phyloP scores from a whole-genome alignment of 2,329 filamentous ascomycete species.

The Amphichorda felina region DNA sequence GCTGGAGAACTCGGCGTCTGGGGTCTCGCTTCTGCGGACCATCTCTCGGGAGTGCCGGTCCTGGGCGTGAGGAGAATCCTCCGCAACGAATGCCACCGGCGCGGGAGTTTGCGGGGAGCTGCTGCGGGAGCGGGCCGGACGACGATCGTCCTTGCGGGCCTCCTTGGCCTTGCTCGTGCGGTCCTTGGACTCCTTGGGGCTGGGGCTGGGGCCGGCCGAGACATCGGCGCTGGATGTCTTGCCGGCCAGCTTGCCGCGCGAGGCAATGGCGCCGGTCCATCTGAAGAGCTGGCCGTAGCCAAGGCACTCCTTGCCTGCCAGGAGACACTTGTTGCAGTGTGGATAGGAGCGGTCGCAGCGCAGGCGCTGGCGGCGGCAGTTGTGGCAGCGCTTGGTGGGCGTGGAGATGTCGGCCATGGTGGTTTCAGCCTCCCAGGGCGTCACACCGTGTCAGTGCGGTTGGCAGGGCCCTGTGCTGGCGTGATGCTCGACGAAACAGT shows the following conservation, averaged over 20 bases:
- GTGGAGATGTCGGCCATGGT: constrained; percentile 2
- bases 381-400: constrained; percentile 32
- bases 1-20: background rate
- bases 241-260: constrained; percentile 27
- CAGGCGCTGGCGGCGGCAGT: constrained; percentile 39
- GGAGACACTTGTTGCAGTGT: constrained; percentile 37
- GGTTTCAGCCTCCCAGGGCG: too few species aligned
- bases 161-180: too few species aligned
- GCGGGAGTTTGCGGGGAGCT: background rate
- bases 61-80: background rate
- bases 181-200: too few species aligned
- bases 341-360: constrained; percentile 40
- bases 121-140: too few species aligned
- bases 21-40: constrained; percentile 2
- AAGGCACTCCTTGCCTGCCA: constrained; percentile 35
- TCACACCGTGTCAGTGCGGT: too few species aligned
- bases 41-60: constrained; percentile 9
- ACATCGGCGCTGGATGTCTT: constrained; percentile 21
- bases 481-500: too few species aligned
- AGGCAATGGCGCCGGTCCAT: constrained; percentile 36
- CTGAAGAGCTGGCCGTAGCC: constrained; percentile 40
- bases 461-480: too few species aligned
- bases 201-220: too few species aligned
- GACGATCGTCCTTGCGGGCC: too few species aligned
- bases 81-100: background rate